Base-by-base conservation (phyloP, 192 early-diverging fungal species). In the Linnemannia exigua region DNA sequence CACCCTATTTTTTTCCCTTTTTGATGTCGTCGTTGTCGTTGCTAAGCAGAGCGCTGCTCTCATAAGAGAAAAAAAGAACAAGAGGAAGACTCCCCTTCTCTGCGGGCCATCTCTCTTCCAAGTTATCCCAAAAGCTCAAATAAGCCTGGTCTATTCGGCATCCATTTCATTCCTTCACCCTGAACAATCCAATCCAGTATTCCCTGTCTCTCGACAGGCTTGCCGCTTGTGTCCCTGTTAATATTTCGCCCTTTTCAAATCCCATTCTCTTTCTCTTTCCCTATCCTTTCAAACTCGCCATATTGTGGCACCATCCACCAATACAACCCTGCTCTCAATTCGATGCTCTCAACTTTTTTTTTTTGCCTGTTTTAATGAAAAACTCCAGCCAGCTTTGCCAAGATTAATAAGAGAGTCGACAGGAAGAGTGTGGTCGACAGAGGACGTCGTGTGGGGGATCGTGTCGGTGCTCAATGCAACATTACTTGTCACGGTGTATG, bases 181-280 rank as follows among this genome's bases (percentile, higher is more conserved):
- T n/a, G 7, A 25, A 38, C 28, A 41, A 76, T 76, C 75, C 66
- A 76, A 76, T 76, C 75, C 75, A 76, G 75, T 76, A 48, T 67
- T 76, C 63, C 75, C 75, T 76, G 63, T 47, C 41, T 47, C 28
- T 4, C 48, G 35, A 16, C 22, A 46, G n/a, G 38, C 19, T 41
- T 50, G 41, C 33, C 35, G 33, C 17, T 31, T 69, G 12, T 36
- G 36, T 38, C 67, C 20, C 37, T 37, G 31, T 38, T 22, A 17
- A 69, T 38, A 11, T 6, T 9, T 44, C 41, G 41, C 41, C 67
- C 11, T 15, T 68, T 38, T 68, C 20, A 33, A 68, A 38, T 68
- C 20, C n/a, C 54, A 22, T 61, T 28, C 25, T 12, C 2, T 44
- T 44, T 9, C 25, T 8, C 67, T 19, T 22, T n/a, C 22, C 37